These are phyloP conservation scores for Venturia nashicola DNA, from an alignment of 2,329 filamentous ascomycete species.

Conservation along the genomic window DNA sequence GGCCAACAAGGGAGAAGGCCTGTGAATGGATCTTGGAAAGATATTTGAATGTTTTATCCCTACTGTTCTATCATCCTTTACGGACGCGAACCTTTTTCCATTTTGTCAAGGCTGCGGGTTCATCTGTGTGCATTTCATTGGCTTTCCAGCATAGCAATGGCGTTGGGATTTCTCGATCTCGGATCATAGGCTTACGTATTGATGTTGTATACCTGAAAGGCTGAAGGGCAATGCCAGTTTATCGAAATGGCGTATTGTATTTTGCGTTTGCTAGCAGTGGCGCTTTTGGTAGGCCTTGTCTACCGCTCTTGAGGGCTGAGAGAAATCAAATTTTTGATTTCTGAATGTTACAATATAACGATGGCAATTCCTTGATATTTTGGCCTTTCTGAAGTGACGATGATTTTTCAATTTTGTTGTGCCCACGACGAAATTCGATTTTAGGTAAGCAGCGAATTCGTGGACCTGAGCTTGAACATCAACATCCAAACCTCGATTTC, in stretches of 20 bases:
- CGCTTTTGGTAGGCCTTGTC: neutral
- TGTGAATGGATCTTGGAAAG: conserved; percentile 16
- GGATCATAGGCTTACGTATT: neutral
- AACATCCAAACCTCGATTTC: neutral
- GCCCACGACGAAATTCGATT: neutral
- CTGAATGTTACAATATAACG: neutral
- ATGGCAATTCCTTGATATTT: too few relatives aligned
- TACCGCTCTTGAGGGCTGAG: neutral
- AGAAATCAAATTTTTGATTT: neutral
- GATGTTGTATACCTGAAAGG: conserved; percentile 2
- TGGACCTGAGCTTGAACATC: neutral
- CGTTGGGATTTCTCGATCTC: neutral
- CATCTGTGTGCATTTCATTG: neutral
- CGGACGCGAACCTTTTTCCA: neutral
- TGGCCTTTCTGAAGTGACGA: neutral
- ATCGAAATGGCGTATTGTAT: neutral
- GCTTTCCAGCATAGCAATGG: neutral
- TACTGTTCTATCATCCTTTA: neutral
- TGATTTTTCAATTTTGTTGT: neutral
- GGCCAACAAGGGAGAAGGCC: conserved; percentile 13
- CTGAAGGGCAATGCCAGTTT: neutral
- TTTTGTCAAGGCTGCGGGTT: neutral
- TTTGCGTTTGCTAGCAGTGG: neutral
- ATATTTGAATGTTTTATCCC: conserved; percentile 13
- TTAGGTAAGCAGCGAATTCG: neutral